Evolutionary conservation across 2,329 filamentous ascomycete genomes (phyloP).

Genomic region (Anthostomella pinea): DNA sequence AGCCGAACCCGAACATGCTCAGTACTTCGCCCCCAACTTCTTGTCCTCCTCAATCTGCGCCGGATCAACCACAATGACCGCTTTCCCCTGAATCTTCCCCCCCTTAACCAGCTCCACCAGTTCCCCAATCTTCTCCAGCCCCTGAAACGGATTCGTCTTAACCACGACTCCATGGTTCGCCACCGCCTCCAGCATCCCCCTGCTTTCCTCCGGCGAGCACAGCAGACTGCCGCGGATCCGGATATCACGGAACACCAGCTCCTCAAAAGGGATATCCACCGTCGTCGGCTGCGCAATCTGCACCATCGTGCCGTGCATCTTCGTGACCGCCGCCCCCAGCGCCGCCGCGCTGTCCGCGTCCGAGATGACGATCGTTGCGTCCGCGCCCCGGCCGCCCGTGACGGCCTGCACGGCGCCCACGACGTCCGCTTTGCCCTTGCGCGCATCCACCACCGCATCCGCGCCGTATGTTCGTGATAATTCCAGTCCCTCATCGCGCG

Average conservation of each 20-base stretch:
- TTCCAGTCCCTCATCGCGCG: conserved; percentile 46
- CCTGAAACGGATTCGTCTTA: conserved; percentile 49
- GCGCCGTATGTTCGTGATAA: conserved; percentile 47
- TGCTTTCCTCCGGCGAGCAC: conserved; percentile 40
- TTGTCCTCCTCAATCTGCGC: conserved; percentile 32
- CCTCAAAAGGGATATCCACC: conserved; percentile 59
- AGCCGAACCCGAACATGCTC: not conserved
- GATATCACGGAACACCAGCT: conserved; percentile 36
- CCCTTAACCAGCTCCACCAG: conserved; percentile 48
- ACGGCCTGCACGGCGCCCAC: conserved; percentile 45
- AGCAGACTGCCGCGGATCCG: conserved; percentile 35
- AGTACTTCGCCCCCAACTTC: conserved; percentile 16
- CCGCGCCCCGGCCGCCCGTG: conserved; percentile 48
- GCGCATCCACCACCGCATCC: conserved; percentile 50
- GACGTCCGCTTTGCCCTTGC: conserved; percentile 44
- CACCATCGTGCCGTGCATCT: conserved; percentile 56
- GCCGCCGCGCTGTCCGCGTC: conserved; percentile 50
- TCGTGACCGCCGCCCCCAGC: conserved; percentile 51
- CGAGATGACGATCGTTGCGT: conserved; percentile 52
- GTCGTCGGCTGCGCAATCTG: conserved; percentile 59
- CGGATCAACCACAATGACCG: conserved; percentile 48
- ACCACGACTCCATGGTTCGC: conserved; percentile 46
- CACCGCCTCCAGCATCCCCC: conserved; percentile 46
- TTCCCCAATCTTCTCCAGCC: conserved; percentile 49
- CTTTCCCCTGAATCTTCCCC: conserved; percentile 55